Evolutionary conservation across 108 stramenopile genomes (phyloP), one percentile per base, ranked within the genome.

Genomic region (Cyclostephanos tholiformis): DNA sequence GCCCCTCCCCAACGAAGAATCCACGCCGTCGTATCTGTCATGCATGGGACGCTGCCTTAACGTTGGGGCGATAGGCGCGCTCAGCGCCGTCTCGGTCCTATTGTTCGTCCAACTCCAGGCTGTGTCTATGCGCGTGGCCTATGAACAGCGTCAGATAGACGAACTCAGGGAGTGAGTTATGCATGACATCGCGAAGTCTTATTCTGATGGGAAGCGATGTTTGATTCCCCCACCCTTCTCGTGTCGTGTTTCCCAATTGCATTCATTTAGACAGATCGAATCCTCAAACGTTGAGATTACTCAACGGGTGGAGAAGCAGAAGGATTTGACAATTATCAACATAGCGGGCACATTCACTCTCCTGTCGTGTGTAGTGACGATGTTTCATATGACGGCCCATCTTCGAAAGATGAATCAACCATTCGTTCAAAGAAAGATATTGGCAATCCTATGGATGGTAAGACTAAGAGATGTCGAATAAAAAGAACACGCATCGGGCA

Each of bases 391-490:
- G 82, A 81, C 87, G 13, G 65, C 79, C 17, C 96, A 97, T 75
- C 53, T 95, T 12, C 63, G 85, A 30, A 91, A 94, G 39, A 85
- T 87, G 79, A 71, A 91, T 65, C 85, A 95, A 75, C 96, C 96
- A 3, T 84, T 88, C 26, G 82, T 94, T 10, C 96, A 97, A 63
- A 66, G 89, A 27, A 93, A 93, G 39, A 86, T 97, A 19, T 59
- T 93, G 65, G 87, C 93, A 11, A 90, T 97, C 61, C 56, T 97
- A 10, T 97, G 96, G 96, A 94, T 97, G 93, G 44, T 46, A 46
- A 46, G 44, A 46, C 44, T 2, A 17, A 14, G 44, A 46, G 44
- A 46, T 16, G 44, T 46, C 44, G 75, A 46, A 14, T 46, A 14
- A 46, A 46, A 46, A 46, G 14, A 46, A 16, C 44, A 16, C 16